A percentile compares a stretch with the other conserved stretches of the same genome.
Conservation (phyloP, 768 basidiomycete genomes). For the Naganishia randhawae region DNA sequence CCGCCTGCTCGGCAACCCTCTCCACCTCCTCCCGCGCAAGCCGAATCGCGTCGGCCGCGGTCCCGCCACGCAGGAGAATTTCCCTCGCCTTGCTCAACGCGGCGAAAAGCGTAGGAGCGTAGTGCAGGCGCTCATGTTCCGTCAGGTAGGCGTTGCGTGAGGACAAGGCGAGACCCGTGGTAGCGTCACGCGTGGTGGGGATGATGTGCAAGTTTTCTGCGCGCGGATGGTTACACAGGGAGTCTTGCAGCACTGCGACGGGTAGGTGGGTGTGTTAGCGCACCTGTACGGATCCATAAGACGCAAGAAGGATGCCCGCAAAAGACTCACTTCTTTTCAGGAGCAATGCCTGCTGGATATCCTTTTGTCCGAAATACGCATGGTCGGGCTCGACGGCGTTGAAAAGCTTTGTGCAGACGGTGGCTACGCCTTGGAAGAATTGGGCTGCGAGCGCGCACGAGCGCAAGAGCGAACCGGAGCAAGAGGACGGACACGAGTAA, state of each 20-base stretch:
- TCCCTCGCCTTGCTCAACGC: slow-evolving; percentile 63
- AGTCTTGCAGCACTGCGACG: slow-evolving; percentile 62
- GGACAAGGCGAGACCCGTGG: slow-evolving; percentile 76
- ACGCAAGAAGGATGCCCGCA: background rate
- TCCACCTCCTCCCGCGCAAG: slow-evolving; percentile 36
- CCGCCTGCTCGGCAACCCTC: slow-evolving; percentile 20
- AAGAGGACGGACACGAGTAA: background rate
- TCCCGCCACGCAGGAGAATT: slow-evolving; percentile 32
- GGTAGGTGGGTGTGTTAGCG: background rate
- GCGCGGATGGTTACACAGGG: slow-evolving; percentile 73
- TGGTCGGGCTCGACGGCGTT: slow-evolving; percentile 88
- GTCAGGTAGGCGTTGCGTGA: slow-evolving; percentile 85
- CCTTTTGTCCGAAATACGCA: slow-evolving; percentile 96
- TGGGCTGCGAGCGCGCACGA: slow-evolving; percentile 54
- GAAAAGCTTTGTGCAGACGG: slow-evolving; percentile 91
- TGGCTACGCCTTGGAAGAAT: slow-evolving; percentile 93
- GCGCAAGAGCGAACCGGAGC: background rate
- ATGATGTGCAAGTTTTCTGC: slow-evolving; percentile 75
- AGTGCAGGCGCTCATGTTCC: slow-evolving; percentile 57
- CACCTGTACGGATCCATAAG: too few species aligned
- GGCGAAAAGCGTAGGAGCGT: slow-evolving; percentile 66
- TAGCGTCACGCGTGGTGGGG: slow-evolving; percentile 66
- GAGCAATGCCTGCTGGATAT: slow-evolving; percentile 91
- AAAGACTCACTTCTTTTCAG: slow-evolving; percentile 56
- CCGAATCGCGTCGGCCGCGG: slow-evolving; percentile 32